phyloP scores from a whole-genome alignment of 2,329 filamentous ascomycete genomes.

The Monosporascus sp. region DNA sequence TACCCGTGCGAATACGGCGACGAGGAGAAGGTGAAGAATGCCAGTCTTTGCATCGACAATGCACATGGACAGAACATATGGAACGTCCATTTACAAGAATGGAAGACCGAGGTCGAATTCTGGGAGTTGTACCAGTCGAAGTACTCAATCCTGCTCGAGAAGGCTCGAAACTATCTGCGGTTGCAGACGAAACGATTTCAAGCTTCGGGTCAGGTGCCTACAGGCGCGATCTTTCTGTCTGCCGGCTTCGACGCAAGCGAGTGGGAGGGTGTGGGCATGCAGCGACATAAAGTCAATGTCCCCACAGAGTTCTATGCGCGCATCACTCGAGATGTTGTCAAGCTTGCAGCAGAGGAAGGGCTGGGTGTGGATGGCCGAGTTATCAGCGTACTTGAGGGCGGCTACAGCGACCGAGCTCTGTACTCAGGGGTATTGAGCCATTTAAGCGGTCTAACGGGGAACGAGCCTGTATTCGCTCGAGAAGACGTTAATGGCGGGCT shows the following conservation, averaged over 20 bases:
- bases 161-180: constrained; percentile 72
- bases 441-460: constrained; percentile 71
- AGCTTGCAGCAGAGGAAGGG: constrained; percentile 73
- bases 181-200: constrained; percentile 63
- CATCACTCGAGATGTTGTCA: constrained; percentile 80
- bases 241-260: constrained; percentile 97
- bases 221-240: constrained; percentile 87
- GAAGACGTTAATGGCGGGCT: constrained; percentile 40
- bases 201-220: constrained; percentile 57
- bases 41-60: constrained; percentile 89
- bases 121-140: constrained; percentile 81
- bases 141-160: constrained; percentile 73
- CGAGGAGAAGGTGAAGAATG: constrained; percentile 85
- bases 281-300: constrained; percentile 91
- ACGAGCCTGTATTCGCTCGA: constrained; percentile 35
- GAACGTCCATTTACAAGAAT: constrained; percentile 90
- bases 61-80: constrained; percentile 91
- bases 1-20: constrained; percentile 96
- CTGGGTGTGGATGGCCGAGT: constrained; percentile 76
- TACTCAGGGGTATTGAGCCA: constrained; percentile 87
- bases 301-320: constrained; percentile 95
- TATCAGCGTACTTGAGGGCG: constrained; percentile 91
- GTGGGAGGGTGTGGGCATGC: constrained; percentile 89
- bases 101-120: constrained; percentile 78
- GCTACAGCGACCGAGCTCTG: constrained; percentile 89